A percentile compares a stretch with the other conserved stretches of the same genome.
Evolutionary conservation across 192 early-diverging fungal genomes (phyloP).

Genomic region (Coemansia sp.): DNA sequence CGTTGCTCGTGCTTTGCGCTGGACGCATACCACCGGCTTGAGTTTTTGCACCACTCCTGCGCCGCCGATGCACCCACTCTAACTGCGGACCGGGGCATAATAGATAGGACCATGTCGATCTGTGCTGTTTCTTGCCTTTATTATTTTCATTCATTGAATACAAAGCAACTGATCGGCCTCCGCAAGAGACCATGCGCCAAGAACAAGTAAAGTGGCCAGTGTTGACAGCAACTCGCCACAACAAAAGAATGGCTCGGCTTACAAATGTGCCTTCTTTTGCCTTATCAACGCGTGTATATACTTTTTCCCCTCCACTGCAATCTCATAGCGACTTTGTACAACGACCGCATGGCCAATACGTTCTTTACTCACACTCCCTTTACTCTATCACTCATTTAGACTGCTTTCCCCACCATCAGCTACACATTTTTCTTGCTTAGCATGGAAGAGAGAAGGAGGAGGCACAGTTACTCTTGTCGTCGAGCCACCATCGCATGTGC

Average conservation of each 20-base stretch:
- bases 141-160: not conserved
- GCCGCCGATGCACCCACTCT: not conserved
- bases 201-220: not conserved
- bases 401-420: not conserved
- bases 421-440: not conserved
- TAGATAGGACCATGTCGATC: too few relatives aligned
- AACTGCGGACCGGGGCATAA: not conserved
- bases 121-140: too few relatives aligned
- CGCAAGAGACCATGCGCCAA: not conserved
- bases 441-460: slow-evolving; percentile 8
- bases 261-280: not conserved
- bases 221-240: not conserved
- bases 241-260: not conserved
- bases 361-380: not conserved
- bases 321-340: too few relatives aligned
- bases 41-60: slow-evolving; percentile 14
- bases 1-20: slow-evolving; percentile 57
- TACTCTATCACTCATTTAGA: not conserved
- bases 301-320: too few relatives aligned
- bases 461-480: slow-evolving; percentile 8
- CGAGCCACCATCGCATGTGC: slow-evolving; percentile 30
- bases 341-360: not conserved
- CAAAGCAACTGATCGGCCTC: not conserved
- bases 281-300: too few relatives aligned
- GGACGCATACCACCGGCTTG: slow-evolving; percentile 39